These are phyloP conservation scores for Pelagophyceae sp. DNA, from an alignment of 352 stramenopile genomes.

Conservation along the genomic window DNA sequence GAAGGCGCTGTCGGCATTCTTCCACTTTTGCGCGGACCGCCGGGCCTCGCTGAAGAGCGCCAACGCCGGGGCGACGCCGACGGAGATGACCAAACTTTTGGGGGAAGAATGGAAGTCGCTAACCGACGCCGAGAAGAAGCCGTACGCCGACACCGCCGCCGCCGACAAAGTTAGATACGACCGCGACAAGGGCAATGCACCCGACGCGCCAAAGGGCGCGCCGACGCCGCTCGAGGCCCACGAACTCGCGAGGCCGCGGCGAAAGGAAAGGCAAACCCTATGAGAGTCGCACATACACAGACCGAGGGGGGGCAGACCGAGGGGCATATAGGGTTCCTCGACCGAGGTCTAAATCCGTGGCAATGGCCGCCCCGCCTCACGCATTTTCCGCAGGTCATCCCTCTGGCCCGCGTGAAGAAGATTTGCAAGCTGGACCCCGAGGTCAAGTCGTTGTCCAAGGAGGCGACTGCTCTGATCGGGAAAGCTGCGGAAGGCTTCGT, in stretches of 20 bases:
- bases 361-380: too few species aligned
- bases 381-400: too few species aligned
- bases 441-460: slow-evolving; percentile 74
- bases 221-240: neutral
- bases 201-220: neutral
- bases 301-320: slow-evolving; percentile 70
- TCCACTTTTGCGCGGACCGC: slow-evolving; percentile 59
- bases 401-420: slow-evolving; percentile 70
- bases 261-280: slow-evolving; percentile 32
- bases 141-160: slow-evolving; percentile 50
- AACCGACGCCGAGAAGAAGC: slow-evolving; percentile 49
- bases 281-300: slow-evolving; percentile 74
- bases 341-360: too few species aligned
- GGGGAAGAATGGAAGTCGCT: slow-evolving; percentile 52
- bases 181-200: slow-evolving; percentile 37
- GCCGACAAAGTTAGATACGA: slow-evolving; percentile 59
- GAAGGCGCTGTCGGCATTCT: slow-evolving; percentile 37
- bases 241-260: slow-evolving; percentile 44
- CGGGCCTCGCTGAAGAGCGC: slow-evolving; percentile 48
- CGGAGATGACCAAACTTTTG: slow-evolving; percentile 53
- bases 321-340: slow-evolving; percentile 63
- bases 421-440: slow-evolving; percentile 84
- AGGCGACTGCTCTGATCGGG: slow-evolving; percentile 76
- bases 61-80: slow-evolving; percentile 51
- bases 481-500: slow-evolving; percentile 82